Percentiles rank a stretch among this genome's conserved stretches.
phyloP scores from a whole-genome alignment of 371 early-diverging fungal species.

The Mortierella sp. region DNA sequence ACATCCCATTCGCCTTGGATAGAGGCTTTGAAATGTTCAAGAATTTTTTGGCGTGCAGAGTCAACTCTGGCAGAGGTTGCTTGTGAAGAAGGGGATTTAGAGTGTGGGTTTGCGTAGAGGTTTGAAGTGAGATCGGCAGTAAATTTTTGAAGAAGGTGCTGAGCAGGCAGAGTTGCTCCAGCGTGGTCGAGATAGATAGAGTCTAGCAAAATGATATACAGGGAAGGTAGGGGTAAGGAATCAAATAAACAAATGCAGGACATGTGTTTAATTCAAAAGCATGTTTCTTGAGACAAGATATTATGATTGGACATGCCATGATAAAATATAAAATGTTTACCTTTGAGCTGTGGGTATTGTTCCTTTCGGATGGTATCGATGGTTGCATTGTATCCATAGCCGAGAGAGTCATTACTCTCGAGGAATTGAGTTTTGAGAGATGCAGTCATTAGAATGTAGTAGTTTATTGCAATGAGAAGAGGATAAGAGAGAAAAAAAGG shows the following conservation, averaged over 20 bases:
- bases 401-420: slow-evolving; percentile 20
- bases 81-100: slow-evolving; percentile 64
- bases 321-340: slow-evolving; percentile 11
- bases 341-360: slow-evolving; percentile 68
- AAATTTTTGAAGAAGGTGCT: slow-evolving; percentile 59
- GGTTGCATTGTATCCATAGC: slow-evolving; percentile 58
- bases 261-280: background rate
- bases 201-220: slow-evolving; percentile 23
- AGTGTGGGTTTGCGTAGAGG: slow-evolving; percentile 81
- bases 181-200: slow-evolving; percentile 77
- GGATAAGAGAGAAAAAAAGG: background rate
- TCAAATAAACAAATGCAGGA: background rate
- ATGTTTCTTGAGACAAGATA: background rate
- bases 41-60: slow-evolving; percentile 61
- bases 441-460: slow-evolving; percentile 4
- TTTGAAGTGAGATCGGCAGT: slow-evolving; percentile 60
- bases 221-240: too few species aligned
- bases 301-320: background rate
- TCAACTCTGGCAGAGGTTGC: slow-evolving; percentile 62
- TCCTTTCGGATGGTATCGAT: slow-evolving; percentile 61
- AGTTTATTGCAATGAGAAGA: background rate
- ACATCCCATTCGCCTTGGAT: slow-evolving; percentile 63
- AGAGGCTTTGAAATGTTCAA: slow-evolving; percentile 61
- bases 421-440: slow-evolving; percentile 33
- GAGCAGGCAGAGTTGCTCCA: slow-evolving; percentile 70